Evolutionary conservation across 352 stramenopile species (phyloP).

Genomic region (Lagenidium sp.): DNA sequence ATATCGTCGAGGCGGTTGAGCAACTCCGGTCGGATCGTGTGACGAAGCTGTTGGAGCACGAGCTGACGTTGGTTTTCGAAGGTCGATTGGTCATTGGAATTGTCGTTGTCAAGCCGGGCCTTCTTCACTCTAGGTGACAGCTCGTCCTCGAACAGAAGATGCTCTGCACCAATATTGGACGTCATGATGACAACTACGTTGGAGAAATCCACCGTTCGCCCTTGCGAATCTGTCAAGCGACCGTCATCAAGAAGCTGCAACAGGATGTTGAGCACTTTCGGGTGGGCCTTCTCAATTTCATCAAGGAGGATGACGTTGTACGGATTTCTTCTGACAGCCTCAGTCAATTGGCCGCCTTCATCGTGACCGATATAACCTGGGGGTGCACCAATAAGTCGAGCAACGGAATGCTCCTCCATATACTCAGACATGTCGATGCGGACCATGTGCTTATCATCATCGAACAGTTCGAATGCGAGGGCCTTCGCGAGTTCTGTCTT

Average conservation of each 20-base stretch:
- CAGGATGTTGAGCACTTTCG: conserved; percentile 94
- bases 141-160: conserved; percentile 69
- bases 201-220: conserved; percentile 94
- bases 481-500: conserved; percentile 95
- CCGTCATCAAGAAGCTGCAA: conserved; percentile 98
- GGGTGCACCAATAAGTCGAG: conserved; percentile 89
- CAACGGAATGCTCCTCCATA: conserved; percentile 95
- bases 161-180: conserved; percentile 93
- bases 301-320: conserved; percentile 98
- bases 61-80: conserved; percentile 54
- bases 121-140: conserved; percentile 57
- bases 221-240: conserved; percentile 94
- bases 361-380: conserved; percentile 96
- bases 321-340: conserved; percentile 92
- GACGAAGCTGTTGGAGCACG: conserved; percentile 84
- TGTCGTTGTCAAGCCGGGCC: conserved; percentile 19
- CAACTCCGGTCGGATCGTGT: conserved; percentile 92
- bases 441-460: conserved; percentile 93
- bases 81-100: conserved; percentile 15
- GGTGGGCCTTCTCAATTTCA: conserved; percentile 98
- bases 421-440: conserved; percentile 98
- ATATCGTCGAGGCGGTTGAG: conserved; percentile 96
- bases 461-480: conserved; percentile 92
- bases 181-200: conserved; percentile 98
- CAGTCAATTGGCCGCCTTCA: conserved; percentile 93